phyloP scores from a whole-genome alignment of 345 rosid genomes.

The Rhodomyrtus tomentosa region DNA sequence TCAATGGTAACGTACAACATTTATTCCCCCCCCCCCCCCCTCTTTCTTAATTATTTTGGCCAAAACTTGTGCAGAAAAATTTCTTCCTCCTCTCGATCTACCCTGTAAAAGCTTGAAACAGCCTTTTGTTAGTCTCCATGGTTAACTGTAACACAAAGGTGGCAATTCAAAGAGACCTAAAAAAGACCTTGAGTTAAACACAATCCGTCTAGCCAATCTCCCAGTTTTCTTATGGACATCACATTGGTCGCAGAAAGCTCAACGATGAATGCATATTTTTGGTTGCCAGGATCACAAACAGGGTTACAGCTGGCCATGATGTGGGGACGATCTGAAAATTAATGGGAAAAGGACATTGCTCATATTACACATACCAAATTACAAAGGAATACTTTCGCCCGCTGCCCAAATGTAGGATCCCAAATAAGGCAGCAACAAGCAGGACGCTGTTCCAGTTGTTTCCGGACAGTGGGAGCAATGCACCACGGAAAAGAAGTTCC shows the following conservation, averaged over 20 bases:
- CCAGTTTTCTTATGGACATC: not conserved
- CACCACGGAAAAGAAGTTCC: conserved; percentile 85
- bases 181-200: not conserved
- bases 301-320: not conserved
- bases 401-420: conserved; percentile 67
- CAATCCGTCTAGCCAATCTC: not conserved
- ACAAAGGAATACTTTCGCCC: conserved; percentile 88
- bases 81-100: not conserved
- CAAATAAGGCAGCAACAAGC: conserved; percentile 48
- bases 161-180: not conserved
- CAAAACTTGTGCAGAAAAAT: not conserved
- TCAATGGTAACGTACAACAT: not conserved
- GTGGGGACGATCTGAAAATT: not conserved
- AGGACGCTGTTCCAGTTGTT: conserved; percentile 51
- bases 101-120: not conserved
- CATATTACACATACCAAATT: conserved; percentile 35
- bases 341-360: not conserved
- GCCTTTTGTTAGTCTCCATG: not conserved
- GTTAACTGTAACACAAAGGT: not conserved
- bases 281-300: not conserved
- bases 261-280: not conserved
- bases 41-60: not conserved
- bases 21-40: not conserved
- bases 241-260: not conserved
- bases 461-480: conserved; percentile 61